Conservation (phyloP, 345 rosid genomes). For the Citrus australasica region DNA sequence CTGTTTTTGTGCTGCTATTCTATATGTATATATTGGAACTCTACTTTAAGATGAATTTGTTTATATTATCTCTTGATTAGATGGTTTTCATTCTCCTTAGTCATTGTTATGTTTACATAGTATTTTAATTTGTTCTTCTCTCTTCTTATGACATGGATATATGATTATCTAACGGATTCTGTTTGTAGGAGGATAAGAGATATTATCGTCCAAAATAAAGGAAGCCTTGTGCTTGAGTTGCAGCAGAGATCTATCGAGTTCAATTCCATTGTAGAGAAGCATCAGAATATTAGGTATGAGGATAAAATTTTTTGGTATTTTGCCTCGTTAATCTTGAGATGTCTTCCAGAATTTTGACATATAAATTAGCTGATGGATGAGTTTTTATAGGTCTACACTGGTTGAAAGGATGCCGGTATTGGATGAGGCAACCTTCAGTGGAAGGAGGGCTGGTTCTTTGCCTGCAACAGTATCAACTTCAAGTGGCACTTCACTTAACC, state of each 20-base stretch:
- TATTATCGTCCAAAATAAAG: constrained; percentile 67
- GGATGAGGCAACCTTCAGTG: constrained; percentile 93
- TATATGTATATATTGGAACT: not conserved
- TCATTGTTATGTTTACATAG: not conserved
- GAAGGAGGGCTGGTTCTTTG: constrained; percentile 80
- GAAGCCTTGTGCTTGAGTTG: constrained; percentile 93
- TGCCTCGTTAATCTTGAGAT: constrained; percentile 3
- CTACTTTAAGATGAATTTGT: not conserved
- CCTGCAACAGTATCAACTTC: constrained; percentile 67
- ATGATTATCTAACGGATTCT: constrained; percentile 15
- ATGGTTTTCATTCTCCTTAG: not conserved
- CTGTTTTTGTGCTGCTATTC: not conserved
- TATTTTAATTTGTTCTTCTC: constrained; percentile 5
- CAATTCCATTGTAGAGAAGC: constrained; percentile 84
- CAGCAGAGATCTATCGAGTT: constrained; percentile 98
- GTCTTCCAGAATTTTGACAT: constrained; percentile 6
- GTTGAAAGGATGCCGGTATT: constrained; percentile 98
- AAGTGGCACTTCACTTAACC: constrained; percentile 51
- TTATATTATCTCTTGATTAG: not conserved
- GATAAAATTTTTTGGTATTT: constrained; percentile 5
- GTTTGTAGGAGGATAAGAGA: constrained; percentile 74
- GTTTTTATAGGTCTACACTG: constrained; percentile 65
- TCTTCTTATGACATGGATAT: constrained; percentile 1
- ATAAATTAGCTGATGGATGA: constrained; percentile 28
- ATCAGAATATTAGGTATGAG: constrained; percentile 68